phyloP scores from a whole-genome alignment of 305 asterid species.

The Fraxinus velutina region DNA sequence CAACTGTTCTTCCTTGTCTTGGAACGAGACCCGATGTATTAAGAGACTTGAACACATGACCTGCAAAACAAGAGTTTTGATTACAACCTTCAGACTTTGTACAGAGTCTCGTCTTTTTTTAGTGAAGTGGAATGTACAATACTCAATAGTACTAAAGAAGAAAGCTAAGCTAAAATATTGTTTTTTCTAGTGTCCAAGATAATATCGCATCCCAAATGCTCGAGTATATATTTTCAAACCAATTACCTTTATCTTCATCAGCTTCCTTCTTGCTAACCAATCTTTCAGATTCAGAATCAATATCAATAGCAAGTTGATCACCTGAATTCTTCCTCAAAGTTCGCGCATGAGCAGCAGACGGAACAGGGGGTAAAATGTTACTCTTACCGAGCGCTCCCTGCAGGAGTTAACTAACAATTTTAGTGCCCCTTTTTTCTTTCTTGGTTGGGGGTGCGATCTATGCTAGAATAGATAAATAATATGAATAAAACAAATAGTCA shows the following conservation, averaged over 20 bases:
- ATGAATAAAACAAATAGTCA: neutral
- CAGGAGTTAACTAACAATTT: constrained; percentile 27
- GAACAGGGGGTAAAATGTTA: constrained; percentile 46
- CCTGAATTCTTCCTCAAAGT: constrained; percentile 81
- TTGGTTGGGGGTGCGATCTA: neutral
- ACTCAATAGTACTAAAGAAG: neutral
- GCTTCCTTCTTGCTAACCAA: constrained; percentile 53
- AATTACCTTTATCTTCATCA: constrained; percentile 82
- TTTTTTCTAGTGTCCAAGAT: neutral
- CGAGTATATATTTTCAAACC: constrained; percentile 4
- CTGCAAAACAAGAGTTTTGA: constrained; percentile 38
- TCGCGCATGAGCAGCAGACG: constrained; percentile 81
- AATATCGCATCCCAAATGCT: neutral
- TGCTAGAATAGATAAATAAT: neutral
- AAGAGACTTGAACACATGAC: constrained; percentile 82
- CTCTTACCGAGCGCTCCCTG: constrained; percentile 63
- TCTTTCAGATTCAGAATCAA: constrained; percentile 78
- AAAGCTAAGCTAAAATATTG: neutral
- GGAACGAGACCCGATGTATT: constrained; percentile 82
- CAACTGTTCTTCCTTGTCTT: constrained; percentile 80
- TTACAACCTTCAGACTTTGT: constrained; percentile 17
- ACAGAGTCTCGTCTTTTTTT: neutral
- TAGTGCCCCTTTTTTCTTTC: constrained; percentile 17
- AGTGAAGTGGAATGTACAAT: neutral
- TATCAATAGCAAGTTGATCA: constrained; percentile 82